Evolutionary conservation across 306 rosid species (phyloP), one percentile per base, ranked within the genome.

Genomic region (Vigna angularis): DNA sequence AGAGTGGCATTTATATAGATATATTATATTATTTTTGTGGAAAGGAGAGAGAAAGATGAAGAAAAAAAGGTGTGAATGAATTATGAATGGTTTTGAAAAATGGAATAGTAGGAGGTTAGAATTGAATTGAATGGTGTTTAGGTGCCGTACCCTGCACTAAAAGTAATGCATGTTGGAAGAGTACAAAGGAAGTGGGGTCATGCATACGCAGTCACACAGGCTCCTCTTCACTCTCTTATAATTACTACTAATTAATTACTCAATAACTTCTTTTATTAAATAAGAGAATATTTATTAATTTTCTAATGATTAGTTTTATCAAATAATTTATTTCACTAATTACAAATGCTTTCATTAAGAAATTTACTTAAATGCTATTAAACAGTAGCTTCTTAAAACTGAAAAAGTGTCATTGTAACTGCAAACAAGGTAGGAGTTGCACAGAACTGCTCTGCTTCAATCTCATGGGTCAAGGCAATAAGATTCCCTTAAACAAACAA

Each of bases 161-260:
- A 72, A 79, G 83, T 79, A 50, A 79, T 79, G 83, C 73, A 78
- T 70, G 57, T 50, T 61, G 65, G 66, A 6, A 78, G 45, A 59
- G 55, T 61, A 22, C 30, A 55, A 7, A 17, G 4, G 48, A 28
- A 17, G 83, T 79, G 67, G 78, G 73, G 83, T 42, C 58, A 14
- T 52, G 59, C 56, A 38, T 10, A 24, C 4, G 15, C 22, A 62
- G 3, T 2, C 13, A 42, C 47, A 40, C 42, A 36, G 9, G 9
- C 42, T 36, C 42, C 1, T 36, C 42, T 36, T 36, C 42, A 36
- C 8, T 36, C 42, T 36, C 40, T 34, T 34, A 6, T 34, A 6
- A 6, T 6, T 36, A 36, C 9, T 36, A 36, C 42, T 36, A 36
- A 36, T 36, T 36, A 36, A 36, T 36, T 36, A 36, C 42, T 1